Percentiles rank a stretch among this genome's conserved stretches.
phyloP scores from a whole-genome alignment of 179 eudicot genomes.

The Silene noctiflora region DNA sequence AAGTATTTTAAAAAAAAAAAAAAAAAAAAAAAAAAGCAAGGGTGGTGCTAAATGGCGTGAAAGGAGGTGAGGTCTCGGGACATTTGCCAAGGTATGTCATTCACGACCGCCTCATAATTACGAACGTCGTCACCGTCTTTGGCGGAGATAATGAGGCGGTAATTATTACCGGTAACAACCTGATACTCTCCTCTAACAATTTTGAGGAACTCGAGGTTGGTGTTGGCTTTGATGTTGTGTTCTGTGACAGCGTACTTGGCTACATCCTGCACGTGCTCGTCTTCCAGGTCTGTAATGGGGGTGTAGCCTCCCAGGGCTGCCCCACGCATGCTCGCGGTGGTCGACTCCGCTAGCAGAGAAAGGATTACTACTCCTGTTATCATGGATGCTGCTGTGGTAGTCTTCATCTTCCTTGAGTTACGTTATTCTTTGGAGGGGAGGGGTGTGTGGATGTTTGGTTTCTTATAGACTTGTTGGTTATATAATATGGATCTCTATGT shows the following conservation, averaged over 20 bases:
- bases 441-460: no score
- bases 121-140: constrained; percentile 4
- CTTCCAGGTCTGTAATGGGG: constrained; percentile 31
- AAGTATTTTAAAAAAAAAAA: no score
- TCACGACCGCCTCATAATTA: constrained; percentile 34
- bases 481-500: no score
- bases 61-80: constrained; percentile 27
- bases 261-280: constrained; percentile 31
- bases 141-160: constrained; percentile 30
- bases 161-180: constrained; percentile 40
- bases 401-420: constrained; percentile 4
- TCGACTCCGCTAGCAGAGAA: constrained; percentile 18
- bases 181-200: constrained; percentile 31
- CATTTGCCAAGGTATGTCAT: constrained; percentile 32
- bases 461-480: no score
- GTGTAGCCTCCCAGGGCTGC: constrained; percentile 21
- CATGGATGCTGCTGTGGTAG: background rate
- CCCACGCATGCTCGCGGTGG: background rate
- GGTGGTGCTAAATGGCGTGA: background rate
- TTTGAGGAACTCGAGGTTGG: constrained; percentile 18
- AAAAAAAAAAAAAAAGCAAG: no score
- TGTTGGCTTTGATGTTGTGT: constrained; percentile 26
- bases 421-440: background rate
- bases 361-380: constrained; percentile 9
- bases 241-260: constrained; percentile 41